Conservation (phyloP, 306 rosid species). For the Alnus glutinosa region DNA sequence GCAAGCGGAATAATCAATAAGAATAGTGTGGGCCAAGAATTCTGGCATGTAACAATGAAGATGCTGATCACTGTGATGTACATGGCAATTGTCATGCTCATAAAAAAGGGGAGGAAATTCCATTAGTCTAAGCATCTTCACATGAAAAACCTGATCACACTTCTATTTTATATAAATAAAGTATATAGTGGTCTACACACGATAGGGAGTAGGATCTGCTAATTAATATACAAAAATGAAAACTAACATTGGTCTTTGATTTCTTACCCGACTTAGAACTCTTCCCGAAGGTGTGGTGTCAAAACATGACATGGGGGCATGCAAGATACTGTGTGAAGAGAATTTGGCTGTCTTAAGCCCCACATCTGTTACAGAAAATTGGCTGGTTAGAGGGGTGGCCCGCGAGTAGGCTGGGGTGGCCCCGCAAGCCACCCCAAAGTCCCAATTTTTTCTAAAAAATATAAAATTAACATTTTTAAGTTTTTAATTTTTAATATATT, state of each 20-base stretch:
- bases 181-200: too few relatives aligned
- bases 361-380: constrained; percentile 41
- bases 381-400: too few relatives aligned
- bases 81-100: constrained; percentile 58
- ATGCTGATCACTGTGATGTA: constrained; percentile 70
- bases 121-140: background rate
- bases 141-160: too few relatives aligned
- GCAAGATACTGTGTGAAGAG: constrained; percentile 84
- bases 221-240: background rate
- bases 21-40: constrained; percentile 94
- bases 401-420: too few relatives aligned
- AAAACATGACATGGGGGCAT: constrained; percentile 96
- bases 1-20: constrained; percentile 77
- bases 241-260: background rate
- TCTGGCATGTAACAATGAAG: constrained; percentile 68
- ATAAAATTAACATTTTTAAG: too few relatives aligned
- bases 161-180: too few relatives aligned
- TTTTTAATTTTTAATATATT: too few relatives aligned
- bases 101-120: constrained; percentile 50
- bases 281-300: constrained; percentile 99
- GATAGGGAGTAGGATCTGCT: background rate
- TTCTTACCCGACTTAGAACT: constrained; percentile 86
- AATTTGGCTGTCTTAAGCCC: constrained; percentile 76
- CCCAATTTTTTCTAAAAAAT: too few relatives aligned
- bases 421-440: too few relatives aligned